phyloP scores from a whole-genome alignment of 148 eudicot species.

The Silene latifolia region DNA sequence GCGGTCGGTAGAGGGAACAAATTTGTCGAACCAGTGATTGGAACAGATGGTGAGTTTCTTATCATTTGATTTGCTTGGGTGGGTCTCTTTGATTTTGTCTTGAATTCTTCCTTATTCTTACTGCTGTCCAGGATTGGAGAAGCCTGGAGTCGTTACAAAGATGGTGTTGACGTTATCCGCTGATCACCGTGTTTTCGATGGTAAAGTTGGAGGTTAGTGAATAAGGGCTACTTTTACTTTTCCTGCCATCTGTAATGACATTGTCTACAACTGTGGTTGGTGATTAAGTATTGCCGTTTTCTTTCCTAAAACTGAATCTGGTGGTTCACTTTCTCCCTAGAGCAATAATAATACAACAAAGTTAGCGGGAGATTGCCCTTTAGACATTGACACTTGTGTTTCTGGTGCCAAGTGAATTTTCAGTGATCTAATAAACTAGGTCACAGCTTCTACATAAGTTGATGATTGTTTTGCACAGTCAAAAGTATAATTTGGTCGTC shows the following conservation, averaged over 20 bases:
- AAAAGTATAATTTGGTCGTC: too few relatives aligned
- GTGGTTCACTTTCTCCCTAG: not conserved
- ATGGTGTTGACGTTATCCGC: constrained; percentile 90
- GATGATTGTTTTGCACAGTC: too few relatives aligned
- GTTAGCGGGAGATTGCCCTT: not conserved
- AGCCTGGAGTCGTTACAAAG: constrained; percentile 64
- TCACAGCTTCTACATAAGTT: too few relatives aligned
- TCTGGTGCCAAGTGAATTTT: too few relatives aligned
- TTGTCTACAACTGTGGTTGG: not conserved
- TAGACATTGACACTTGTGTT: not conserved
- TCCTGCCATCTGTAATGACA: not conserved
- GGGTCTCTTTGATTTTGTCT: not conserved
- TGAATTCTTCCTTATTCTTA: constrained; percentile 4
- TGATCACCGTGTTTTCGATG: constrained; percentile 97
- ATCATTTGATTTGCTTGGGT: constrained; percentile 2
- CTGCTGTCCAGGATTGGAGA: constrained; percentile 56
- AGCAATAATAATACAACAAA: not conserved
- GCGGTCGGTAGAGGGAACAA: constrained; percentile 96
- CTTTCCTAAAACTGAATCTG: not conserved
- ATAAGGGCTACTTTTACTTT: not conserved
- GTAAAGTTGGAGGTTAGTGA: constrained; percentile 80
- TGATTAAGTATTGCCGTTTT: not conserved
- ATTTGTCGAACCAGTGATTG: constrained; percentile 68
- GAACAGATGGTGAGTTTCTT: constrained; percentile 56
- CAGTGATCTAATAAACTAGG: too few relatives aligned